Conservation (phyloP, 2,329 filamentous ascomycete species). For the Trichoderma cornu-damae region DNA sequence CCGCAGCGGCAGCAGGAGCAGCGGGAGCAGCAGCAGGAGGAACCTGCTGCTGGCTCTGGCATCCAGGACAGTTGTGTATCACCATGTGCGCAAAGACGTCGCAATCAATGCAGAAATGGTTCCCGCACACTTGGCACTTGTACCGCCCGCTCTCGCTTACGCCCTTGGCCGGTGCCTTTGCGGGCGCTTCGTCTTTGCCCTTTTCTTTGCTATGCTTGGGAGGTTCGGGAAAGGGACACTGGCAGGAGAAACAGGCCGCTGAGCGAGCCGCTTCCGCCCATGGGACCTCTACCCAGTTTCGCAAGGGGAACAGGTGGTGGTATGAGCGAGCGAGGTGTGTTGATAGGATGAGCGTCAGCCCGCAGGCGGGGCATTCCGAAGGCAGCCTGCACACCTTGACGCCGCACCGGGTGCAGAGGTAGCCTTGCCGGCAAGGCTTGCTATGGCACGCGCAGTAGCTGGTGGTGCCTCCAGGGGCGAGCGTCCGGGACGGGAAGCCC, state of each 20-base stretch:
- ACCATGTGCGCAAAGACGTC: slow-evolving; percentile 93
- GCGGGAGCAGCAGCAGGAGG: slow-evolving; percentile 12
- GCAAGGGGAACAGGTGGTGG: slow-evolving; percentile 83
- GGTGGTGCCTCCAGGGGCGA: slow-evolving; percentile 58
- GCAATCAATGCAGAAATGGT: slow-evolving; percentile 97
- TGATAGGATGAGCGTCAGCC: slow-evolving; percentile 86
- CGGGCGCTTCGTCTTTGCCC: slow-evolving; percentile 22
- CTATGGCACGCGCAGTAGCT: slow-evolving; percentile 91
- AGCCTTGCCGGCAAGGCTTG: slow-evolving; percentile 74
- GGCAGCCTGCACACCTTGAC: slow-evolving; percentile 87
- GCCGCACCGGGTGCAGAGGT: slow-evolving; percentile 82
- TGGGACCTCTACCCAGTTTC: slow-evolving; percentile 84
- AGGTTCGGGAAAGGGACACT: slow-evolving; percentile 60
- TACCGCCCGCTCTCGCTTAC: slow-evolving; percentile 85
- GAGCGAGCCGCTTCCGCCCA: slow-evolving; percentile 66
- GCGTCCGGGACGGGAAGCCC: slow-evolving; percentile 87
- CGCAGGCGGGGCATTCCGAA: slow-evolving; percentile 84
- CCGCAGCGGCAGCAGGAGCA: slow-evolving; percentile 15
- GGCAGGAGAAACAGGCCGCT: slow-evolving; percentile 71
- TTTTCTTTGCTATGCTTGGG: slow-evolving; percentile 1
- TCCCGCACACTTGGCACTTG: slow-evolving; percentile 77
- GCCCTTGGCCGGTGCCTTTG: slow-evolving; percentile 45
- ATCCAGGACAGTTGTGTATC: slow-evolving; percentile 93
- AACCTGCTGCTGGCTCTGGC: slow-evolving; percentile 46
- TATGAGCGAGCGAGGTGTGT: slow-evolving; percentile 92